Conservation (phyloP, 208 protist genomes). For the Leishmania martiniquensis region DNA sequence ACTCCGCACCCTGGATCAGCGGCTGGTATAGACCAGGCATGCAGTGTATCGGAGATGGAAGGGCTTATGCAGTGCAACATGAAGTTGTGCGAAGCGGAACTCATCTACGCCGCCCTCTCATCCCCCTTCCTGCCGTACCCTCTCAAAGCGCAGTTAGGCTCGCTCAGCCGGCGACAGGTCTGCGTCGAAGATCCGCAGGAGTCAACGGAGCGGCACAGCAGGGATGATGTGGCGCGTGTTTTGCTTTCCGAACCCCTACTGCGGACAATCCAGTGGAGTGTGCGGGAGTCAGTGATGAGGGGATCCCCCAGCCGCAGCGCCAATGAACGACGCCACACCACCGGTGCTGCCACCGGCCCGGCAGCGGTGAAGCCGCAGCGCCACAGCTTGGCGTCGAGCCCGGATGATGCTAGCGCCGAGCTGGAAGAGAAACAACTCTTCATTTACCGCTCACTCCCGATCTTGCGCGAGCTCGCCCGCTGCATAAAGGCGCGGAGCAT, state of each 20-base stretch:
- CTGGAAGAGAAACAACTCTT: background rate
- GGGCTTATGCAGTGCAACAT: constrained; percentile 39
- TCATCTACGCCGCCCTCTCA: constrained; percentile 34
- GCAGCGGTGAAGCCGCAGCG: background rate
- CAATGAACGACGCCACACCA: background rate
- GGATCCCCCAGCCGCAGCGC: background rate
- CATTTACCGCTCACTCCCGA: constrained; percentile 37
- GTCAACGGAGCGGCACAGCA: constrained; percentile 1
- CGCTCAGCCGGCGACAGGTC: background rate
- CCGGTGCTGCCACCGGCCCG: background rate
- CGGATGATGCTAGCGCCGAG: background rate
- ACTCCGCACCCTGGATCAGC: background rate
- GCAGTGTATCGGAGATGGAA: constrained; percentile 59
- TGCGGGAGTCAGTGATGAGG: constrained; percentile 8
- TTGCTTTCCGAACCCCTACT: constrained; percentile 37
- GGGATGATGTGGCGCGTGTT: constrained; percentile 19
- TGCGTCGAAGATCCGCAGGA: background rate
- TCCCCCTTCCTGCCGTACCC: constrained; percentile 40
- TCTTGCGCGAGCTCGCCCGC: constrained; percentile 55
- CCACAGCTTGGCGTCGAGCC: background rate
- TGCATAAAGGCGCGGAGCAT: constrained; percentile 47
- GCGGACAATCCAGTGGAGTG: constrained; percentile 23
- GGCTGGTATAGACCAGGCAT: constrained; percentile 27
- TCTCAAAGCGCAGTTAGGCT: constrained; percentile 21
- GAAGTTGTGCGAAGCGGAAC: constrained; percentile 25